A percentile compares a stretch with the other conserved stretches of the same genome.
Conservation (phyloP, 2,329 filamentous ascomycete species). For the Claviceps sp. region DNA sequence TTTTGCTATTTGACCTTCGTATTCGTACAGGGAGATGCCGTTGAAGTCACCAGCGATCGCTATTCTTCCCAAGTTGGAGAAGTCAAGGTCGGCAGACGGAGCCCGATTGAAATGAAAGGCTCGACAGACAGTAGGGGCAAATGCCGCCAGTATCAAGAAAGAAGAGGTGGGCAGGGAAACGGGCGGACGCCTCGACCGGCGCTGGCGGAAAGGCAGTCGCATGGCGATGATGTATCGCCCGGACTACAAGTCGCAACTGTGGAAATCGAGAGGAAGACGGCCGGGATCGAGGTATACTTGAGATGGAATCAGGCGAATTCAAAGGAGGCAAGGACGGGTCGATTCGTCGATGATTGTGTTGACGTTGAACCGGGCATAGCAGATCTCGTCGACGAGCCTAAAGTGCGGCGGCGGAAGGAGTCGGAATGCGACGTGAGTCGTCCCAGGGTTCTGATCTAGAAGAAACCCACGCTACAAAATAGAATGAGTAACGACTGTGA, state of each 20-base stretch:
- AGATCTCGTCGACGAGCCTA: constrained; percentile 1
- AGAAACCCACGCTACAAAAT: not conserved
- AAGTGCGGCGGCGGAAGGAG: not conserved
- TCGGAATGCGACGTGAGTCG: not conserved
- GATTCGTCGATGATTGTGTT: constrained; percentile 1
- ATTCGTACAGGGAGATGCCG: constrained; percentile 82
- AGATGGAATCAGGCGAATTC: not conserved
- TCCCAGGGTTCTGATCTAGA: too few species aligned
- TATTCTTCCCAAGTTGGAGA: constrained; percentile 65
- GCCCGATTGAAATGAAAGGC: constrained; percentile 47
- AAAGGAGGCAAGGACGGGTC: not conserved
- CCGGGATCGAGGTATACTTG: not conserved
- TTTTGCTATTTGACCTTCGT: constrained; percentile 61
- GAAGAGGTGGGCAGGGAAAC: constrained; percentile 13
- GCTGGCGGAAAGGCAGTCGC: constrained; percentile 32
- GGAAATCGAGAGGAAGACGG: not conserved
- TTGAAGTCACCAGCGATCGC: constrained; percentile 82
- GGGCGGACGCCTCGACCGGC: constrained; percentile 26
- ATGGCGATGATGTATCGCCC: constrained; percentile 24
- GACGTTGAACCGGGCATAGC: constrained; percentile 4
- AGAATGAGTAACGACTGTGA: constrained; percentile 1
- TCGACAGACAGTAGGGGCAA: constrained; percentile 28
- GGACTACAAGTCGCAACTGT: not conserved
- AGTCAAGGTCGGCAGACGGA: constrained; percentile 61
- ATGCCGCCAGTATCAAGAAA: constrained; percentile 26